A percentile compares a stretch with the other conserved stretches of the same genome.
Evolutionary conservation across 306 rosid genomes (phyloP).

Genomic region (Leucaena leucocephala): DNA sequence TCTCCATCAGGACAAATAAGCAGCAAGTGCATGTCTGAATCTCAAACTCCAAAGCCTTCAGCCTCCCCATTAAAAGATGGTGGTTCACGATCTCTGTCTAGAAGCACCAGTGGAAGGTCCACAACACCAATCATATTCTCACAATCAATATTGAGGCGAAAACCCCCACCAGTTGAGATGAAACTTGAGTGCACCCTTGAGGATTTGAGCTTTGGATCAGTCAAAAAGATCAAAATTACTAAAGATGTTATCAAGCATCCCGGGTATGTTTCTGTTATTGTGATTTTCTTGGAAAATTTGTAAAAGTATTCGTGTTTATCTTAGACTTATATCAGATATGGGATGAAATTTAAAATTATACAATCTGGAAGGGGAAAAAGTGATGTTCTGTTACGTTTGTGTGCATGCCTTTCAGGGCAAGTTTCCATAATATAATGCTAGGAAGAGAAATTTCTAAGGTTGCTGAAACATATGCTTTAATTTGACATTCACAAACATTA

Average conservation of each 20-base stretch:
- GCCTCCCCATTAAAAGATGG: slow-evolving; percentile 30
- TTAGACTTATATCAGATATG: not conserved
- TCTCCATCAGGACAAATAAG: slow-evolving; percentile 32
- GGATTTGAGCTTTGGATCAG: slow-evolving; percentile 71
- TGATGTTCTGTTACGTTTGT: not conserved
- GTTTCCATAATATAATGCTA: not conserved
- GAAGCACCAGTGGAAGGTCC: slow-evolving; percentile 48
- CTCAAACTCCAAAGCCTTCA: slow-evolving; percentile 23
- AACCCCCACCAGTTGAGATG: slow-evolving; percentile 70
- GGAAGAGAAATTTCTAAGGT: not conserved
- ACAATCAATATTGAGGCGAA: slow-evolving; percentile 62
- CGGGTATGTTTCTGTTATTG: slow-evolving; percentile 57
- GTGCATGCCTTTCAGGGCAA: not conserved
- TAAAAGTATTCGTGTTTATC: not conserved
- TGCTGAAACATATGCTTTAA: not conserved
- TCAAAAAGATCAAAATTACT: slow-evolving; percentile 67
- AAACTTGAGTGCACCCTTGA: slow-evolving; percentile 70
- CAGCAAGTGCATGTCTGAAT: slow-evolving; percentile 46
- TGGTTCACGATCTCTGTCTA: slow-evolving; percentile 42
- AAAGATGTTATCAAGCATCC: slow-evolving; percentile 65
- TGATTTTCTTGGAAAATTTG: not conserved
- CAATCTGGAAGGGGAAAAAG: not conserved
- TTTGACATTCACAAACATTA: not conserved
- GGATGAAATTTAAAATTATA: not conserved
- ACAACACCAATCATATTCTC: slow-evolving; percentile 81